Conservation (phyloP, 2,329 filamentous ascomycete genomes). For the Trichophyton rubrum region DNA sequence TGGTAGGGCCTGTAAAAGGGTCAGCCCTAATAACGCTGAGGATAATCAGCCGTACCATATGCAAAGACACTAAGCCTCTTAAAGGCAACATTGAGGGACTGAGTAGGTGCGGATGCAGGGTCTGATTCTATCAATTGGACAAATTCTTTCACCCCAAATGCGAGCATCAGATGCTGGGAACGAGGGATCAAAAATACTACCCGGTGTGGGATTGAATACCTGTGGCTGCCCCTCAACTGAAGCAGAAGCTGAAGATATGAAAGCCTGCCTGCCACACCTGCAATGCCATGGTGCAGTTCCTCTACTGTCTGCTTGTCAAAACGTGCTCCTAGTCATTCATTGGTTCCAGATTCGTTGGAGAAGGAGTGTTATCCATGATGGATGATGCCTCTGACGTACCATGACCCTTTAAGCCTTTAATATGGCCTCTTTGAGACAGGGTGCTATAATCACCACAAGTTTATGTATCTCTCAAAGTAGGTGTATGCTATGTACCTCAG, state of each 20-base stretch:
- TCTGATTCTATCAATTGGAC: background rate
- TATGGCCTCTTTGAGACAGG: too few relatives aligned
- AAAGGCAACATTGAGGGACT: conserved; percentile 24
- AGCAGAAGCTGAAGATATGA: background rate
- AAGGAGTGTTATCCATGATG: too few relatives aligned
- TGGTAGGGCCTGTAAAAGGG: conserved; percentile 34
- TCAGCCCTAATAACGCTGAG: too few relatives aligned
- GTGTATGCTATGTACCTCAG: too few relatives aligned
- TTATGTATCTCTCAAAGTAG: too few relatives aligned
- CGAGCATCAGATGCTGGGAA: background rate
- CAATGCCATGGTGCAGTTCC: background rate
- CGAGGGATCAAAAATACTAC: background rate
- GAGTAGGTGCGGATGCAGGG: background rate
- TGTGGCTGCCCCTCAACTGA: background rate
- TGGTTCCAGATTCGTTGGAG: too few relatives aligned
- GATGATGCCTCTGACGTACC: too few relatives aligned
- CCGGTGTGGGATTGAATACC: background rate
- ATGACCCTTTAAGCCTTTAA: too few relatives aligned
- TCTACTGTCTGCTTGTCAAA: background rate
- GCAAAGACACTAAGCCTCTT: conserved; percentile 27
- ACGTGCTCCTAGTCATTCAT: background rate
- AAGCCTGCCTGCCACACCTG: background rate
- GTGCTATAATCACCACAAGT: too few relatives aligned
- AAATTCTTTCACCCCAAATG: background rate
- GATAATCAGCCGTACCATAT: conserved; percentile 48